Evolutionary conservation across 2,329 filamentous ascomycete species (phyloP), one percentile per base, ranked within the genome.

Genomic region (Teratosphaeria gauchensis): DNA sequence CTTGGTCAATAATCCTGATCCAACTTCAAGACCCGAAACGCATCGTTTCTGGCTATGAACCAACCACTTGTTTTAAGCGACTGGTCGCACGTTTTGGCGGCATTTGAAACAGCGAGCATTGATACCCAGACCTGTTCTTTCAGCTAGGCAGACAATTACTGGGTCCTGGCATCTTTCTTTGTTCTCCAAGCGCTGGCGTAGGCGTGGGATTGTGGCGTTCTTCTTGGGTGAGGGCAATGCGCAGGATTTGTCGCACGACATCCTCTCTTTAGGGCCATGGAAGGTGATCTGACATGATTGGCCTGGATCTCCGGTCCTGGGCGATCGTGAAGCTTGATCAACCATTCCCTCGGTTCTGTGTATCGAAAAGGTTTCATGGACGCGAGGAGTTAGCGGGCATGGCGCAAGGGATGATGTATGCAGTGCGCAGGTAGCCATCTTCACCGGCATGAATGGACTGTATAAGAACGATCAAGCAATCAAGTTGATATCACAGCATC

Each of bases 1-100:
- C 59, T 63, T 56, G 69, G 69, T 42, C 71, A 73, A 61, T 73
- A 65, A 60, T 59, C 12, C n/a, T 16, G 28, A 2, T 4, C 51
- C 19, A 16, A 3, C 2, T 14, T 14, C 16, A 19, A 31, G 30
- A 12, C 9, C 32, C 30, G 52, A 54, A 32, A 7, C 52, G 14
- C 30, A 12, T 30, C 30, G 52, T 21, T 31, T 32, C 32, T 19
- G 28, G 19, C 21, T 54, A 28, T 54, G 52, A n/a, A 31, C 16
- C 24, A 31, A 32, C 8, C 19, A 16, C 24, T 54, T 31, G 21
- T 54, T 31, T 54, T 21, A 16, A 24, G n/a, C 42, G 42, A 21
- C 42, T 48, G 42, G 42, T 48, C 42, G 42, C 42, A 5, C 24
- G 8, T 16, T 21, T 53, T 53, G 51, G 51, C 42, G 42, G 19